These are phyloP conservation scores for Teratosphaeria pseudoeucalypti DNA, from an alignment of 2,329 filamentous ascomycete genomes.

Conservation along the genomic window DNA sequence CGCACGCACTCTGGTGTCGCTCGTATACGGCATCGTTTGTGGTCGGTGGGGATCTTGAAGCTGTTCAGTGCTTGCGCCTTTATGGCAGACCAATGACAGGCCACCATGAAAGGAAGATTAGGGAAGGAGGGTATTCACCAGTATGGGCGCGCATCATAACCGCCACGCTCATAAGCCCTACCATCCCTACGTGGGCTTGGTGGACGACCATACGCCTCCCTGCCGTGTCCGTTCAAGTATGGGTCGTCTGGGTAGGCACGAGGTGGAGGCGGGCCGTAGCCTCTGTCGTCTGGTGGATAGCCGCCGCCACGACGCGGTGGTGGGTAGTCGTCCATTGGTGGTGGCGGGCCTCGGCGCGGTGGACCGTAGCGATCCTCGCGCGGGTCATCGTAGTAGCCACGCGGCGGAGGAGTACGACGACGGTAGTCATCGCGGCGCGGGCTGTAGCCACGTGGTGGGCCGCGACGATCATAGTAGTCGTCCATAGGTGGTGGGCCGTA, in stretches of 20 bases:
- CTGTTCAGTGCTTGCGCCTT: conserved; percentile 2
- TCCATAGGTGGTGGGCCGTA: conserved; percentile 52
- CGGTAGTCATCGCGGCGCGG: conserved; percentile 77
- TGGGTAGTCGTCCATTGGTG: conserved; percentile 67
- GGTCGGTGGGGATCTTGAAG: background rate
- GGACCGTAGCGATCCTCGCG: conserved; percentile 55
- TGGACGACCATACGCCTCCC: conserved; percentile 41
- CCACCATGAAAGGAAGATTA: conserved; percentile 1
- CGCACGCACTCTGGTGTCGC: background rate
- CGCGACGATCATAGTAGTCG: conserved; percentile 69
- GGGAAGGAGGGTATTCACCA: conserved; percentile 19
- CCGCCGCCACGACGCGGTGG: conserved; percentile 46
- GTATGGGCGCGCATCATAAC: conserved; percentile 19
- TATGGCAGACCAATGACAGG: background rate
- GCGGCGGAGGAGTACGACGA: conserved; percentile 68
- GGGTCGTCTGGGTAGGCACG: conserved; percentile 47
- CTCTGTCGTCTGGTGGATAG: conserved; percentile 67
- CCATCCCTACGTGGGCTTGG: conserved; percentile 40
- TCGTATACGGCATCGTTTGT: background rate
- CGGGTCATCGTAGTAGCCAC: conserved; percentile 70
- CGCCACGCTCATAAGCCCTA: conserved; percentile 20
- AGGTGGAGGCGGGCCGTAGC: conserved; percentile 33
- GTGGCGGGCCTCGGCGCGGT: conserved; percentile 57
- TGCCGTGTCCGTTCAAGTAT: conserved; percentile 47
- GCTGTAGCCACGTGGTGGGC: conserved; percentile 71